phyloP scores from a whole-genome alignment of 192 early-diverging fungal genomes.

The Cetraspora pellucida region DNA sequence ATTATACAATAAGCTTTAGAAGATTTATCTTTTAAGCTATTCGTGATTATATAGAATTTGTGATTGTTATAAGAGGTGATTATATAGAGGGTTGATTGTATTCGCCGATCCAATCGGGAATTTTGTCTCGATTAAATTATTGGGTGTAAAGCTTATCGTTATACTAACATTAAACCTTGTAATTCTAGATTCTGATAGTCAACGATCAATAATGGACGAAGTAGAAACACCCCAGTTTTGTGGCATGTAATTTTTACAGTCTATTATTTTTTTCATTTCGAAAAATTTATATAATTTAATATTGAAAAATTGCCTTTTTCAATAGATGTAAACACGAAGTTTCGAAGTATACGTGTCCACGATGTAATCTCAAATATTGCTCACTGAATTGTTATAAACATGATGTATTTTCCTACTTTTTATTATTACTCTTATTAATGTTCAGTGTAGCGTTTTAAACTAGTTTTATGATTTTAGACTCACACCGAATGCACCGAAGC shows the following conservation, averaged over 20 bases:
- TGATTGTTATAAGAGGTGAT: too few relatives aligned
- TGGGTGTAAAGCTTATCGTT: too few relatives aligned
- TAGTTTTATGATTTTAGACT: constrained; percentile 25
- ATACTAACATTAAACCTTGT: too few relatives aligned
- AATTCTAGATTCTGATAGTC: too few relatives aligned
- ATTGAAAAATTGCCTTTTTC: not conserved
- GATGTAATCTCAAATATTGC: constrained; percentile 70
- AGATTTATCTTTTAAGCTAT: too few relatives aligned
- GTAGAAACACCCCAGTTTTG: not conserved
- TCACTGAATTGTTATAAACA: constrained; percentile 65
- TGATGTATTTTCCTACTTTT: constrained; percentile 38
- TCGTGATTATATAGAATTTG: too few relatives aligned
- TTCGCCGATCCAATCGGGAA: too few relatives aligned
- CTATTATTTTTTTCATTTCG: not conserved
- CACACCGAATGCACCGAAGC: constrained; percentile 58
- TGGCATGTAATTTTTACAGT: constrained; percentile 33
- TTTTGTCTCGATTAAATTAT: too few relatives aligned
- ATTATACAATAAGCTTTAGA: too few relatives aligned
- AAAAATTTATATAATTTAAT: not conserved
- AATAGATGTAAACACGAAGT: constrained; percentile 58
- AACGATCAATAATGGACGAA: too few relatives aligned
- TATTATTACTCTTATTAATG: constrained; percentile 32
- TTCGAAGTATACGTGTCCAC: constrained; percentile 66
- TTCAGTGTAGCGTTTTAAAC: not conserved
- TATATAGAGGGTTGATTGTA: too few relatives aligned